Conservation (phyloP, 441 rosid species). For the Jatropha multifida region DNA sequence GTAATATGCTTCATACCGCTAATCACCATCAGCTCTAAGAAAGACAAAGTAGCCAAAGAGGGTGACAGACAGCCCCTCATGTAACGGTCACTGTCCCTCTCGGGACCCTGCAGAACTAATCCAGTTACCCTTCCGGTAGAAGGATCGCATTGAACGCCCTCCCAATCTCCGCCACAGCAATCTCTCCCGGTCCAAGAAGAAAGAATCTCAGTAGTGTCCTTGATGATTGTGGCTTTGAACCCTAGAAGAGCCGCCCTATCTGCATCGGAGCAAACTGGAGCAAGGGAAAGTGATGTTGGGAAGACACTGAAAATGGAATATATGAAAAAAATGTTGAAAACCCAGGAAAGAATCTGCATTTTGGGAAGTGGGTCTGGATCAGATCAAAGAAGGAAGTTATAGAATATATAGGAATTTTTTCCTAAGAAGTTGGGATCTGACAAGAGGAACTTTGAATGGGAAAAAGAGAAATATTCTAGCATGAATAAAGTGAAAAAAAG, state of each 20-base stretch:
- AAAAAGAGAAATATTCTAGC: conserved; percentile 19
- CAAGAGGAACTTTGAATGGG: conserved; percentile 32
- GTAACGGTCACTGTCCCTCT: conserved; percentile 45
- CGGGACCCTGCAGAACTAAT: conserved; percentile 52
- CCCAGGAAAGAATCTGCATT: conserved; percentile 65
- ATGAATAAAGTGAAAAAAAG: conserved; percentile 31
- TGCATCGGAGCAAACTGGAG: conserved; percentile 51
- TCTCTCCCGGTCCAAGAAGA: conserved; percentile 74
- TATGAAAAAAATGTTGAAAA: conserved; percentile 44
- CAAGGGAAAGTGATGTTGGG: conserved; percentile 22
- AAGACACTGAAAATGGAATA: conserved; percentile 32
- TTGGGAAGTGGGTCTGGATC: conserved; percentile 45
- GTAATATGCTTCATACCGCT: conserved; percentile 74
- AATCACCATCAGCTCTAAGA: conserved; percentile 57
- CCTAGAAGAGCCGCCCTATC: conserved; percentile 72
- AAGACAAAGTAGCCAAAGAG: conserved; percentile 57
- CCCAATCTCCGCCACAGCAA: conserved; percentile 91
- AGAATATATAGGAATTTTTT: conserved; percentile 10
- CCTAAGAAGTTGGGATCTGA: conserved; percentile 35
- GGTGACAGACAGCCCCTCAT: conserved; percentile 85
- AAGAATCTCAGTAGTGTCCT: conserved; percentile 72
- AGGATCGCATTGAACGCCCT: conserved; percentile 74
- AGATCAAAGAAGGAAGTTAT: conserved; percentile 25
- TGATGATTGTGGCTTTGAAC: conserved; percentile 67
- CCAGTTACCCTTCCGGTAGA: conserved; percentile 67